A percentile compares a stretch with the other conserved stretches of the same genome.
phyloP scores from a whole-genome alignment of 352 stramenopile genomes.

The Globisporangium canariense region DNA sequence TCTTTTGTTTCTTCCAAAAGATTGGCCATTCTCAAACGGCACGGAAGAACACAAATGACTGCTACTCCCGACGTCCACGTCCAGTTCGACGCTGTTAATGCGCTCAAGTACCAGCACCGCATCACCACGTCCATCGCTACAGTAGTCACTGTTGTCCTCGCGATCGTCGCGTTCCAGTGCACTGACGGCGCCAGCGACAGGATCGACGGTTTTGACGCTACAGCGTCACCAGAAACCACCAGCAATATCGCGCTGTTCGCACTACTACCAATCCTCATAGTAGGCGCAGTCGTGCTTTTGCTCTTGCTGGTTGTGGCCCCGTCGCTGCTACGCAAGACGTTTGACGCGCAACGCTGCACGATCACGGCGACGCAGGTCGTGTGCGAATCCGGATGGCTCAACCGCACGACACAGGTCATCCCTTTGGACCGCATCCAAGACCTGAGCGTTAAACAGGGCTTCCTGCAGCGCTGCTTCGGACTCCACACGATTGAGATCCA shows the following conservation, averaged over 20 bases:
- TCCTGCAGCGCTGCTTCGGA: constrained; percentile 30
- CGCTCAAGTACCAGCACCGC: neutral
- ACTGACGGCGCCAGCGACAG: neutral
- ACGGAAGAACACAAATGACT: neutral
- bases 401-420: constrained; percentile 34
- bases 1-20: too few species aligned
- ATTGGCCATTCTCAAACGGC: neutral
- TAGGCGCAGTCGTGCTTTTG: neutral
- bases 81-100: constrained; percentile 2
- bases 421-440: constrained; percentile 44
- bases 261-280: neutral
- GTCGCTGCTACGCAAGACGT: constrained; percentile 20
- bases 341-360: constrained; percentile 31
- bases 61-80: constrained; percentile 1
- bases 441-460: constrained; percentile 34
- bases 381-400: constrained; percentile 35
- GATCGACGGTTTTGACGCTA: neutral
- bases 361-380: constrained; percentile 31
- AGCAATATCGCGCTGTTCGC: neutral
- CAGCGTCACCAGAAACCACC: neutral
- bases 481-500: constrained; percentile 36
- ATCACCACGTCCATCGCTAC: neutral
- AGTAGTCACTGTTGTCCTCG: neutral
- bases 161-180: neutral
- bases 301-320: constrained; percentile 1